Conservation (phyloP, 139 green algal species). For the Chlorella vulgaris region DNA sequence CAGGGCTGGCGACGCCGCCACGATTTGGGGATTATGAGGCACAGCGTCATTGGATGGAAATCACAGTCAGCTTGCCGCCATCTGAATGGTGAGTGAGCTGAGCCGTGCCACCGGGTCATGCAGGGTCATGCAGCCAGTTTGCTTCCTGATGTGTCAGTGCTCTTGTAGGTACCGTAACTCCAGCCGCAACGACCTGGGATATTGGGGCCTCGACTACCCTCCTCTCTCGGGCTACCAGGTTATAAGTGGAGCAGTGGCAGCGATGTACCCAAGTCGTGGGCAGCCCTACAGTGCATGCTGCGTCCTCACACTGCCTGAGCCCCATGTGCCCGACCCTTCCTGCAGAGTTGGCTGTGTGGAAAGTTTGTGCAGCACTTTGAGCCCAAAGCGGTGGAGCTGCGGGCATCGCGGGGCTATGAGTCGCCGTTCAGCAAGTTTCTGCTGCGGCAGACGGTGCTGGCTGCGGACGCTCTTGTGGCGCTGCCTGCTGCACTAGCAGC, state of each 20-base stretch:
- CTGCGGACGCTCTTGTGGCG: conserved; percentile 84
- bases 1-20: conserved; percentile 73
- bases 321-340: too few species aligned
- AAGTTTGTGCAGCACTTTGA: conserved; percentile 71
- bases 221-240: conserved; percentile 95
- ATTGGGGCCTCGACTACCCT: conserved; percentile 98
- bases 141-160: not conserved
- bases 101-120: not conserved
- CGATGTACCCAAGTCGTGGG: too few species aligned
- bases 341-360: conserved; percentile 84
- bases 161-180: conserved; percentile 52
- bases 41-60: conserved; percentile 99
- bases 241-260: too few species aligned
- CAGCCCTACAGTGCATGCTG: too few species aligned
- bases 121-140: too few species aligned
- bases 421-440: conserved; percentile 73
- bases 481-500: conserved; percentile 74
- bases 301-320: too few species aligned
- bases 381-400: conserved; percentile 76
- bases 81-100: conserved; percentile 74
- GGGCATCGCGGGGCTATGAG: conserved; percentile 82
- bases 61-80: conserved; percentile 81
- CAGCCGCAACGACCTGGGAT: conserved; percentile 68
- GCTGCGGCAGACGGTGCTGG: conserved; percentile 87
- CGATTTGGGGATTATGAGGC: conserved; percentile 98